Evolutionary conservation across 306 rosid species (phyloP), one percentile per base, ranked within the genome.

Genomic region (Vicia villosa): DNA sequence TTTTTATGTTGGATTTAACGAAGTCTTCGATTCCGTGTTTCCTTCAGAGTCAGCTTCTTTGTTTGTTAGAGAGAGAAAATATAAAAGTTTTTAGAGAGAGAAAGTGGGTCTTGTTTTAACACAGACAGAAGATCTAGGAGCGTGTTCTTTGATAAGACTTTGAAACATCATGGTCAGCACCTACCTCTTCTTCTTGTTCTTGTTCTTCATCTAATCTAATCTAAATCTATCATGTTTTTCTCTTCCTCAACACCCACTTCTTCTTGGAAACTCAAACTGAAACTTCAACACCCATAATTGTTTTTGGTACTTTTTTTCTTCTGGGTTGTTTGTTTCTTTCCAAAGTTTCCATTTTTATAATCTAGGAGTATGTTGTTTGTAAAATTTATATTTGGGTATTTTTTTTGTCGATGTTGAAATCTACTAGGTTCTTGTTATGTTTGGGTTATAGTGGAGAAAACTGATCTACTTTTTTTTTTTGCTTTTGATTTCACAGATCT

Each of bases 1-100:
- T 57, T 14, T n/a, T 66, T 16, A 32, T 11, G 83, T 66, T 81
- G 81, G 82, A 86, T 87, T 87, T 81, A 80, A 90, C 78, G 68
- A 70, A 70, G 73, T 74, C 81, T 66, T 80, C 37, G 76, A 45
- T 86, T 78, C 90, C 86, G 82, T 73, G 86, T 46, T 45, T 67
- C 19, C 15, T 66, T 15, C 66, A 61, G 36, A 32, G 87, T 65
- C 78, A 69, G 66, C 78, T 21, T 68, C 26, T 19, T 49, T 46
- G 61, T 69, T 57, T 4, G 72, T 50, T 21, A 57, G 30, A 72
- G 46, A 50, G 47, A 61, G 7, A 15, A 9, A 37, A 16, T 8
- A 54, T 37, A 13, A 7, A 11, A 5, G 9, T 5, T 54, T 60
- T 8, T 47, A 66, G 84, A 81, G 51, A 74, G 71, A 43, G 58